A percentile compares a stretch with the other conserved stretches of the same genome.
Conservation (phyloP, 495 filamentous ascomycete species). For the Tuber brumale region DNA sequence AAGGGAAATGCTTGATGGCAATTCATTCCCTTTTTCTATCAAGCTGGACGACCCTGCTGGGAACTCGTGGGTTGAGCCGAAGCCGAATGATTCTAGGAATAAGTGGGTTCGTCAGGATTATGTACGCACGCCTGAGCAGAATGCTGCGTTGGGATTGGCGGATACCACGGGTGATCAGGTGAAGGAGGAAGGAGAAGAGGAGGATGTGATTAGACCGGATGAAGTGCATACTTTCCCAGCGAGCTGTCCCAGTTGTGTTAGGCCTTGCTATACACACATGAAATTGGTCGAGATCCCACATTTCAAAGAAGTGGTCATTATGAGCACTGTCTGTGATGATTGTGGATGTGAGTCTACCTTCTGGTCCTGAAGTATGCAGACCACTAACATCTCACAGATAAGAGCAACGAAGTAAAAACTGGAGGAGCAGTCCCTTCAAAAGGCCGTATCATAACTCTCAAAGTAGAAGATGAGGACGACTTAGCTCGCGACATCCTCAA, state of each 20-base stretch:
- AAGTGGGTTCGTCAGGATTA: conserved; percentile 83
- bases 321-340: conserved; percentile 76
- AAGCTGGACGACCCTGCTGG: conserved; percentile 83
- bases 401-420: conserved; percentile 91
- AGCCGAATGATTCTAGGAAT: conserved; percentile 61
- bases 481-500: conserved; percentile 91
- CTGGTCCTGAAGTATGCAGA: not conserved
- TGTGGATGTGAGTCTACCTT: conserved; percentile 58
- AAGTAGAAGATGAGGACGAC: conserved; percentile 66
- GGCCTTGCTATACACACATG: conserved; percentile 77
- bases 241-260: conserved; percentile 81
- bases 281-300: conserved; percentile 94
- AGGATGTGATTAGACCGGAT: conserved; percentile 76
- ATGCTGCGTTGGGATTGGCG: conserved; percentile 66
- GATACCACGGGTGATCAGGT: conserved; percentile 32
- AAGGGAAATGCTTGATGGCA: conserved; percentile 63
- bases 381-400: conserved; percentile 45
- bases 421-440: conserved; percentile 85
- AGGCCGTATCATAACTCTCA: conserved; percentile 74
- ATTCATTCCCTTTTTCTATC: conserved; percentile 78
- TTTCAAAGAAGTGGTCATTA: conserved; percentile 91
- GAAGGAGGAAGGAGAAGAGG: conserved; percentile 45
- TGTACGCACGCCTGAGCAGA: conserved; percentile 72
- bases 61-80: conserved; percentile 96
- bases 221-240: conserved; percentile 85